These are phyloP conservation scores for Phytophthora capsici DNA, from an alignment of 352 stramenopile species.

Conservation along the genomic window DNA sequence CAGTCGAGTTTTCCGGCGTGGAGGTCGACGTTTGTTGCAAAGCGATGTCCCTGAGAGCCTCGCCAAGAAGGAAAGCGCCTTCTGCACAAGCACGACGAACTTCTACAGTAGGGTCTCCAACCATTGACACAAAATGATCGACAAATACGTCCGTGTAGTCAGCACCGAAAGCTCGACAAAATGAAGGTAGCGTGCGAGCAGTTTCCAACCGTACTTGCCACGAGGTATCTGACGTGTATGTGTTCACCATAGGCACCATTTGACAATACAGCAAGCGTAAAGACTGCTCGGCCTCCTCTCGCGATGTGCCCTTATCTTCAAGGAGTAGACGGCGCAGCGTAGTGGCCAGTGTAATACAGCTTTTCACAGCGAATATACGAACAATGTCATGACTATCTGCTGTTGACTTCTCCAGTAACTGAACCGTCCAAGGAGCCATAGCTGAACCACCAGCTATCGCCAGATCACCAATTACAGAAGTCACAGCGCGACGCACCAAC, in stretches of 20 bases:
- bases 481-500: constrained; percentile 82
- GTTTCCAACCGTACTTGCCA: constrained; percentile 89
- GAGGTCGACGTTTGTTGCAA: constrained; percentile 29
- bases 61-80: constrained; percentile 64
- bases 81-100: constrained; percentile 81
- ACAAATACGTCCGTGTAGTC: constrained; percentile 89
- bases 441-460: constrained; percentile 56
- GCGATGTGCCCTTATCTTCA: constrained; percentile 40
- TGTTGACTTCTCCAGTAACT: constrained; percentile 82
- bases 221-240: constrained; percentile 85
- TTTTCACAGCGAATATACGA: constrained; percentile 87
- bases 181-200: constrained; percentile 73
- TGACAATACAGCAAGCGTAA: constrained; percentile 78
- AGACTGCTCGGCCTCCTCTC: constrained; percentile 41
- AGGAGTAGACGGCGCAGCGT: constrained; percentile 63
- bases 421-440: constrained; percentile 74
- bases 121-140: constrained; percentile 88
- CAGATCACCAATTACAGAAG: constrained; percentile 83
- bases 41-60: constrained; percentile 63
- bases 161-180: constrained; percentile 75
- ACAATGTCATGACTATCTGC: constrained; percentile 89
- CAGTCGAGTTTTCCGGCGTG: constrained; percentile 12
- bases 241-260: constrained; percentile 90
- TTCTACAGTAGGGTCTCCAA: constrained; percentile 85
- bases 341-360: constrained; percentile 75